Percentiles rank a stretch among this genome's conserved stretches.
These are phyloP conservation scores for Nakaseomyces nivariensis DNA, from an alignment of 1,139 yeast species.

Conservation along the genomic window DNA sequence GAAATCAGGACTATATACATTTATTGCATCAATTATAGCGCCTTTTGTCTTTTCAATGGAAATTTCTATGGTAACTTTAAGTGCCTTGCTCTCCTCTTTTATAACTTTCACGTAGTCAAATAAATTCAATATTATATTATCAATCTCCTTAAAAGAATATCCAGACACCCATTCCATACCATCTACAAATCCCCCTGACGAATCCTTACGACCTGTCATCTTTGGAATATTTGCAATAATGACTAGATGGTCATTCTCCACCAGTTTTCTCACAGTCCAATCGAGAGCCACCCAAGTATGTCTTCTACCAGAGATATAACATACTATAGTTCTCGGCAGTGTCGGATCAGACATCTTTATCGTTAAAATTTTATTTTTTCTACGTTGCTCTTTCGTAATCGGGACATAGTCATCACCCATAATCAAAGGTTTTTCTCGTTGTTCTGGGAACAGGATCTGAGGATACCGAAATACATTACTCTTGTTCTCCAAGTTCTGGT, in stretches of 20 bases:
- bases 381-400: conserved; percentile 19
- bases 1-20: conserved; percentile 53
- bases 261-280: conserved; percentile 45
- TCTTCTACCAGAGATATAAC: conserved; percentile 55
- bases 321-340: conserved; percentile 45
- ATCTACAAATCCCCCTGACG: conserved; percentile 11
- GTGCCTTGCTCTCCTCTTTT: conserved; percentile 36
- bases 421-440: conserved; percentile 4
- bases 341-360: conserved; percentile 22
- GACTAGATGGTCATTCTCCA: conserved; percentile 52
- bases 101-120: conserved; percentile 40
- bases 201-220: conserved; percentile 5
- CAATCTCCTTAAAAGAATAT: conserved; percentile 19
- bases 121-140: conserved; percentile 31
- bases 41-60: conserved; percentile 50
- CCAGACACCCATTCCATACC: conserved; percentile 26
- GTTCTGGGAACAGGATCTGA: conserved; percentile 15
- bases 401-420: conserved; percentile 19
- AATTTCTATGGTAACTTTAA: conserved; percentile 53
- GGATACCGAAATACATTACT: conserved; percentile 15
- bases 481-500: conserved; percentile 13
- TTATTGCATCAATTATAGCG: conserved; percentile 50
- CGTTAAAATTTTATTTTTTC: conserved; percentile 17
- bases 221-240: conserved; percentile 40
- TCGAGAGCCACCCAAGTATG: conserved; percentile 77